Evolutionary conservation across 2,329 filamentous ascomycete genomes (phyloP), one percentile per base, ranked within the genome.

Genomic region (Cladosporium sp.): DNA sequence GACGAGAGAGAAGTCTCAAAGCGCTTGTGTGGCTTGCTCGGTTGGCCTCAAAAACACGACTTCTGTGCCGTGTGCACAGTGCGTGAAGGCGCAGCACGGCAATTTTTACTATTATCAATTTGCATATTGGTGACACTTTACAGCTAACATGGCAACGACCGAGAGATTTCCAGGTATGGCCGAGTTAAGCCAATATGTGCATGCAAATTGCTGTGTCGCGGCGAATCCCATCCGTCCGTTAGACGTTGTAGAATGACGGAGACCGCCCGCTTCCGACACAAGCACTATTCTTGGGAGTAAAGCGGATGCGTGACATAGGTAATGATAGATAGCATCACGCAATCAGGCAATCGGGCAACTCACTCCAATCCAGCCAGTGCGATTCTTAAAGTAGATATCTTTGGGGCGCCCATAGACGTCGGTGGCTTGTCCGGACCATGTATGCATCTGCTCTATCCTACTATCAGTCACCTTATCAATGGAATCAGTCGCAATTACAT

Each of bases 201-300:
- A 57, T 25, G 54, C 32, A 57, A 57, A 57, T 57, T 57, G 32
- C n/a, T 57, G 32, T 57, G 54, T 32, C 14, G 30, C 32, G 32
- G 21, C 32, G 54, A 57, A 39, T 26, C 5, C 32, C 30, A 39
- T 57, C 54, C 32, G 54, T 32, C 54, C 54, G 54, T 57, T 57
- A 11, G 28, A 18, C 51, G 51, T 54, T 54, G 10, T 21, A 21
- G 30, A 32, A 11, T 30, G 30, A 21, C 51, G n/a, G 25, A 32
- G 51, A 23, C 28, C 51, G 51, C 51, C 30, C n/a, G 11, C 25
- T 8, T 54, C 39, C 39, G 30, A 54, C 28, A 30, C 51, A 54
- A 14, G 30, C 30, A n/a, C 18, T 30, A 54, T 32, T 54, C 51
- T 28, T n/a, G 18, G 30, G 51, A 28, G 30, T n/a, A 32, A n/a